phyloP scores from a whole-genome alignment of 768 basidiomycete species.

The Trametes villosa region DNA sequence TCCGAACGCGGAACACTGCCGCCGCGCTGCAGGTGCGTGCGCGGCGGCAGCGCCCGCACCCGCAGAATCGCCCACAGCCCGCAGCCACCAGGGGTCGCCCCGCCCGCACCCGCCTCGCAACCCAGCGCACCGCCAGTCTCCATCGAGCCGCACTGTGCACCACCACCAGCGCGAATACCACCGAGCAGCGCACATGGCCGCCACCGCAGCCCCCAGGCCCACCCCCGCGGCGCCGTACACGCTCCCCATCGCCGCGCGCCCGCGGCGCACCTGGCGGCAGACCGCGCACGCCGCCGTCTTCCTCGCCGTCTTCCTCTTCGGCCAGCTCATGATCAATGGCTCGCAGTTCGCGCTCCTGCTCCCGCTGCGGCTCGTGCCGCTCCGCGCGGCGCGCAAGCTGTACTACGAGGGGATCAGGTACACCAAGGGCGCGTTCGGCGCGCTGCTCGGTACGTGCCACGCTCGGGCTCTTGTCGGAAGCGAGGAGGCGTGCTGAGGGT shows the following conservation, averaged over 20 bases:
- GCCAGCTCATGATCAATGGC: constrained; percentile 68
- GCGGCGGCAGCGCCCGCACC: background rate
- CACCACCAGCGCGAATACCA: background rate
- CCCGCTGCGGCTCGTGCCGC: constrained; percentile 68
- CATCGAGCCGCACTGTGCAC: background rate
- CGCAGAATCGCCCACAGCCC: background rate
- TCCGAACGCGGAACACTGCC: constrained; percentile 2
- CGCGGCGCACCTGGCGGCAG: constrained; percentile 57
- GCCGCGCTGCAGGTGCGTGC: constrained; percentile 2
- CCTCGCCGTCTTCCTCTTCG: constrained; percentile 60
- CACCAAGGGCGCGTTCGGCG: constrained; percentile 83
- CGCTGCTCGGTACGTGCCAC: constrained; percentile 61
- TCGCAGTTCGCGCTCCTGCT: constrained; percentile 76
- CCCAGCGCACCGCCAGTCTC: background rate
- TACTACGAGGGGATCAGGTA: constrained; percentile 76
- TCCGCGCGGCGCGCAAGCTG: constrained; percentile 52
- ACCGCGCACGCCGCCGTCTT: constrained; percentile 55
- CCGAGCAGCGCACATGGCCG: constrained; percentile 6
- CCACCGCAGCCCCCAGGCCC: constrained; percentile 10
- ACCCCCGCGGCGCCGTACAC: constrained; percentile 37
- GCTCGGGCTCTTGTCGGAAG: background rate
- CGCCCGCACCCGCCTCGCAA: background rate
- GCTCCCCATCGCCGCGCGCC: constrained; percentile 58
- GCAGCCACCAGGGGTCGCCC: background rate
- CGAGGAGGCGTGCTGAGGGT: constrained; percentile 3